These are phyloP conservation scores for Gardenia jasminoides DNA, from an alignment of 257 asterid genomes.

Conservation along the genomic window DNA sequence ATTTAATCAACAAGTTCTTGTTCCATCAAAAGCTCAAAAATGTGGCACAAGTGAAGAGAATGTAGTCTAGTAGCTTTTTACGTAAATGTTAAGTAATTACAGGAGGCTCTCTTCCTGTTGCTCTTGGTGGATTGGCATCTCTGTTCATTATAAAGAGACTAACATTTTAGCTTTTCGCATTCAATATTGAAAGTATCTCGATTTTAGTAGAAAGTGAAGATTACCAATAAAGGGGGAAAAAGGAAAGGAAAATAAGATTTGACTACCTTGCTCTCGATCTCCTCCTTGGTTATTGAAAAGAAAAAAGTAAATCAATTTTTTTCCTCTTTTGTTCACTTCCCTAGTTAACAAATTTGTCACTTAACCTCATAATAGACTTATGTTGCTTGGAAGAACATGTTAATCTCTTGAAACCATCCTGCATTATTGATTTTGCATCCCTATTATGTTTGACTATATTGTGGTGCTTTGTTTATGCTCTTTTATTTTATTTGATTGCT, in stretches of 20 bases:
- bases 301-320: no score
- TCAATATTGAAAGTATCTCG: background rate
- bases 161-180: background rate
- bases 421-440: constrained; percentile 1
- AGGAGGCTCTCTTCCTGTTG: background rate
- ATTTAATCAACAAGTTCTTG: no score
- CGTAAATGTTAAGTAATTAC: background rate
- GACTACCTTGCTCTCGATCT: background rate
- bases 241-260: background rate
- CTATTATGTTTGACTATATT: background rate
- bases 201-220: background rate
- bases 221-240: background rate
- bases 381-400: background rate
- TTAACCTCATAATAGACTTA: background rate
- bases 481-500: constrained; percentile 8
- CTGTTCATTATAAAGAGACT: background rate
- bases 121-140: background rate
- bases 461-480: constrained; percentile 13
- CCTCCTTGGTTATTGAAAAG: background rate
- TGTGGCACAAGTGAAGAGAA: background rate
- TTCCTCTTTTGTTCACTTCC: background rate
- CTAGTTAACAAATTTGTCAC: background rate
- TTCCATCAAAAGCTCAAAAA: background rate
- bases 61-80: background rate
- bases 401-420: background rate